Evolutionary conservation across 2,329 filamentous ascomycete species (phyloP).

Genomic region (Exophiala sp.): DNA sequence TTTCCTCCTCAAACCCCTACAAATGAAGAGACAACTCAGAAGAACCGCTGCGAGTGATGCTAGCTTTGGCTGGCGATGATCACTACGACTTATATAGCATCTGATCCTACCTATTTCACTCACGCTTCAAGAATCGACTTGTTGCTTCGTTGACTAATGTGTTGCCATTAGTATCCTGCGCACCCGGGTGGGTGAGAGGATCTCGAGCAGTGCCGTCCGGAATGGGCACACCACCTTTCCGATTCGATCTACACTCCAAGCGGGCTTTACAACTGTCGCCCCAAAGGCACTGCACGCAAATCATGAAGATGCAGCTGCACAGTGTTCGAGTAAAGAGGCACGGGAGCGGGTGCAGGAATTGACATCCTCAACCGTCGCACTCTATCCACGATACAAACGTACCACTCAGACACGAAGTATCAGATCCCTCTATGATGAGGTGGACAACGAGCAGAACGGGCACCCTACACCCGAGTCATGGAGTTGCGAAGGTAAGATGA

Average conservation of each 20-base stretch:
- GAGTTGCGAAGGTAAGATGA: constrained; percentile 19
- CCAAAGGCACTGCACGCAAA: neutral
- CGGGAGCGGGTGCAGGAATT: constrained; percentile 37
- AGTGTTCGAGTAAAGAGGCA: constrained; percentile 30
- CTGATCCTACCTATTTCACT: neutral
- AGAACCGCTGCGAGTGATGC: constrained; percentile 67
- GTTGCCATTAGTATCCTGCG: neutral
- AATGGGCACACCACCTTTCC: neutral
- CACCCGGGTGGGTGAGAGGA: neutral
- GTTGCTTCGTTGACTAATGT: neutral
- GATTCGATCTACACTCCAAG: constrained; percentile 3
- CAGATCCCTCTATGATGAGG: constrained; percentile 32
- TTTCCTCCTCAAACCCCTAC: constrained; percentile 4
- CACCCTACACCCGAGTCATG: neutral
- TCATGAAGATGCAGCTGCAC: neutral
- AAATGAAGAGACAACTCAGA: constrained; percentile 43
- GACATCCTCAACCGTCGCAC: constrained; percentile 28
- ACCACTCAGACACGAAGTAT: constrained; percentile 26
- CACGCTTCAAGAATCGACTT: neutral
- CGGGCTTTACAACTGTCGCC: constrained; percentile 3
- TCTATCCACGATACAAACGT: constrained; percentile 16
- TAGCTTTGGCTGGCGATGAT: constrained; percentile 46
- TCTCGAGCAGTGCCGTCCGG: neutral
- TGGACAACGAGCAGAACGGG: constrained; percentile 2
- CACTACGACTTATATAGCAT: constrained; percentile 24